Conservation (phyloP, 2,329 filamentous ascomycete genomes). For the Sodiomyces alkalinus region DNA sequence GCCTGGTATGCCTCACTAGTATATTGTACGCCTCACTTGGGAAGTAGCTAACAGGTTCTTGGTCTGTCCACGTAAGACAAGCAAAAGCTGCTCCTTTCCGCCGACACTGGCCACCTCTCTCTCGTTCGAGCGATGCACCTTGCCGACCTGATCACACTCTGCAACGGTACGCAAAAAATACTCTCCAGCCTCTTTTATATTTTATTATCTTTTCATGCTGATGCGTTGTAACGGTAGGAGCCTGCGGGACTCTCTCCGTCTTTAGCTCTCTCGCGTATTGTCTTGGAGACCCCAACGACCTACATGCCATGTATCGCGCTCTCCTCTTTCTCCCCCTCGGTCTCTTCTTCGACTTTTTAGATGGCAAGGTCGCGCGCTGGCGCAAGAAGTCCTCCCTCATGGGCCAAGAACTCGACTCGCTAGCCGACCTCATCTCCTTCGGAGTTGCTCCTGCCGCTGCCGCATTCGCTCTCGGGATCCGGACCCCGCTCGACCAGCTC, state of each 20-base stretch:
- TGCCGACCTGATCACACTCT: conserved; percentile 69
- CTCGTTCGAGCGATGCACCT: conserved; percentile 57
- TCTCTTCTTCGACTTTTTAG: conserved; percentile 95
- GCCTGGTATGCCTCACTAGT: conserved; percentile 23
- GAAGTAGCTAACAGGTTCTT: no score
- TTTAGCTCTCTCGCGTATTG: conserved; percentile 93
- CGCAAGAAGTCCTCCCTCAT: conserved; percentile 93
- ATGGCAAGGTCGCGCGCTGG: conserved; percentile 93
- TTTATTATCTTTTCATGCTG: not conserved
- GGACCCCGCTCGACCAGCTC: conserved; percentile 70
- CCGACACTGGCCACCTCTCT: conserved; percentile 59
- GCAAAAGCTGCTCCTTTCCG: conserved; percentile 57
- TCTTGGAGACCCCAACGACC: conserved; percentile 51
- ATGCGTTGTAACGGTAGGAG: conserved; percentile 5
- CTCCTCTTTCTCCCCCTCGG: conserved; percentile 82
- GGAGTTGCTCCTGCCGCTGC: conserved; percentile 77
- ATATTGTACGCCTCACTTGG: no score
- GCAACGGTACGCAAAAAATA: conserved; percentile 52
- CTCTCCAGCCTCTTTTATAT: not conserved
- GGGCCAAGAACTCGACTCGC: conserved; percentile 92
- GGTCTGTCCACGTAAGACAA: conserved; percentile 53
- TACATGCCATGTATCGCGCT: conserved; percentile 63
- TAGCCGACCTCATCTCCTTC: conserved; percentile 93
- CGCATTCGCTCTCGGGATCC: conserved; percentile 79
- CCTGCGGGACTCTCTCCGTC: conserved; percentile 82